Base-by-base conservation (phyloP, 2,329 filamentous ascomycete species). In the Botrytis elliptica region DNA sequence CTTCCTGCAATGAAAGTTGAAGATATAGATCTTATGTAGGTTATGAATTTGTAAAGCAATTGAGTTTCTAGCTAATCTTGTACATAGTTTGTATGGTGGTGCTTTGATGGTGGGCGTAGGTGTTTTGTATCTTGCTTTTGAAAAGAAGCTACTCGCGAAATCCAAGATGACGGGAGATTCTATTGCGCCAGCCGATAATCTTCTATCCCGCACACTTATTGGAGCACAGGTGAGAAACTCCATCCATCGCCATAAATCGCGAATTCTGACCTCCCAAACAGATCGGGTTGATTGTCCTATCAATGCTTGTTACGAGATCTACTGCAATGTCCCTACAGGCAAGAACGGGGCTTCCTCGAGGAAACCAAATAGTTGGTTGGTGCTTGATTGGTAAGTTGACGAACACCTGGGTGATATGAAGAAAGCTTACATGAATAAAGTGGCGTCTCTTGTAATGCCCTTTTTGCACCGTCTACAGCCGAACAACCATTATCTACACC, bases 361-460 rank as follows among this genome's bases (percentile, higher is more conserved):
- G 96, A 18, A 97, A 97, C 77, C 93, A 98, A 82, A 85, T 94
- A 3, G 88, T 97, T 33, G 95, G 94, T 63, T 98, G 95, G 93
- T 80, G 90, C 63, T 91, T 95, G 36, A 82, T 98, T 60, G 85
- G 92, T 92, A 86, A 82, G 86, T 82, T 38, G 22, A 60, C 29
- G 33, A 49, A 42, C 52, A 65, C 49, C 74, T 79, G 76, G 77
- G 69, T 59, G 7, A 44, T 38, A 3, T n/a, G 52, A 20, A 16
- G 25, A 46, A 59, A 64, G 68, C 72, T 73, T 46, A 73, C 33
- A 18, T 52, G 40, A 44, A 46, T 57, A 29, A 62, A 93, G 91
- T 93, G 44, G 81, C 88, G 4, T 97, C 96, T 0, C 84, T 98
- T 25, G 81, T 91, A 10, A 88, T 97, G 81, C 95, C 96, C 4